A percentile compares a stretch with the other conserved stretches of the same genome.
phyloP scores from a whole-genome alignment of 106 monocot species.

The Acanthochlamys bracteata region DNA sequence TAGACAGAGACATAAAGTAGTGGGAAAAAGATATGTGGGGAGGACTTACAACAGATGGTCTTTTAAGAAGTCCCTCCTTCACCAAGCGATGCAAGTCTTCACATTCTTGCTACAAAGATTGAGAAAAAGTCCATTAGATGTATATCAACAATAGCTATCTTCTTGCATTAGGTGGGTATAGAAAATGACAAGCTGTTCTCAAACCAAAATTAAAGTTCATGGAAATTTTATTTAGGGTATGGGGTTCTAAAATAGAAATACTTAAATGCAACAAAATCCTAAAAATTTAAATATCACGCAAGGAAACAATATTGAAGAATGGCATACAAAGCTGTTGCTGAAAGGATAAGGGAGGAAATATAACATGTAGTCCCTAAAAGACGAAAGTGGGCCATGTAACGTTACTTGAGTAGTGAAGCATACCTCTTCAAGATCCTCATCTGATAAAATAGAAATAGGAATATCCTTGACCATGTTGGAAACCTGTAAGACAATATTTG shows the following conservation, averaged over 20 bases:
- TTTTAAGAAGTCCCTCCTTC: slow-evolving; percentile 46
- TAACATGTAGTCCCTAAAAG: no score
- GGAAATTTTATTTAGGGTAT: no score
- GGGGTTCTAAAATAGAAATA: no score
- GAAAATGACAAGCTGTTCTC: no score
- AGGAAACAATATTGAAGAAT: no score
- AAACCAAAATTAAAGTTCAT: no score
- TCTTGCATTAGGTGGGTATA: no score
- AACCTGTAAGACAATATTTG: slow-evolving; percentile 49
- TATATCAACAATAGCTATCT: background rate
- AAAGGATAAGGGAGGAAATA: no score
- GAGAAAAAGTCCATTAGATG: background rate
- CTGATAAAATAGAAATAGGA: slow-evolving; percentile 57
- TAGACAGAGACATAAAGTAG: background rate
- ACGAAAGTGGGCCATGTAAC: no score
- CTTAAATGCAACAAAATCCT: no score
- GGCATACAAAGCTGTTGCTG: no score
- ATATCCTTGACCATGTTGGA: slow-evolving; percentile 52
- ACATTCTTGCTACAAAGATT: slow-evolving; percentile 54
- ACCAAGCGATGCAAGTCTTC: slow-evolving; percentile 49
- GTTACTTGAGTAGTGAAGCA: background rate
- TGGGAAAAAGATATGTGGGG: background rate
- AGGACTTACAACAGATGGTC: slow-evolving; percentile 51
- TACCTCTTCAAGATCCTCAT: slow-evolving; percentile 88
- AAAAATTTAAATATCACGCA: no score